Evolutionary conservation across 495 filamentous ascomycete genomes (phyloP).

Genomic region (Staphylotrichum longicolle): DNA sequence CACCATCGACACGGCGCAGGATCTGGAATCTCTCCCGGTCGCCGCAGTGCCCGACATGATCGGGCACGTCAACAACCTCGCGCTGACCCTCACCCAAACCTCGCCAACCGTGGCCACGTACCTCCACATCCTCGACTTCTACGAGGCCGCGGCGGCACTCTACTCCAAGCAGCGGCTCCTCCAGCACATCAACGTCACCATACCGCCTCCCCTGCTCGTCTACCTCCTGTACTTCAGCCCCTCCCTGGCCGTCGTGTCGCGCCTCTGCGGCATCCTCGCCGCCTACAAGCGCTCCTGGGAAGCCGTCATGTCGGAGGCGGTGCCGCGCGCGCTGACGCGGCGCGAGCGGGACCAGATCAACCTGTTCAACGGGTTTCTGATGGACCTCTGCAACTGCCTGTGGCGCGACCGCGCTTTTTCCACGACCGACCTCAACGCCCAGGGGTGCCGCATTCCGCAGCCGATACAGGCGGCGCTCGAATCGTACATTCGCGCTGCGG

Average conservation of each 20-base stretch:
- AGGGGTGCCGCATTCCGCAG: constrained; percentile 64
- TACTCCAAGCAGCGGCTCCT: constrained; percentile 54
- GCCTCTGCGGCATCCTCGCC: constrained; percentile 65
- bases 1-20: constrained; percentile 34
- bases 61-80: constrained; percentile 59
- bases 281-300: constrained; percentile 76
- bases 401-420: constrained; percentile 79
- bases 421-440: constrained; percentile 63
- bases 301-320: constrained; percentile 45
- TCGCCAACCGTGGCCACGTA: constrained; percentile 37
- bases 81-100: constrained; percentile 59
- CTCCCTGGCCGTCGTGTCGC: constrained; percentile 63
- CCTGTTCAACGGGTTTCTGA: constrained; percentile 80
- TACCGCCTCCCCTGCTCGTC: constrained; percentile 65
- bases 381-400: constrained; percentile 84
- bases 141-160: constrained; percentile 56
- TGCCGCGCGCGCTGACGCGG: constrained; percentile 29
- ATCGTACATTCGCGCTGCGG: constrained; percentile 42
- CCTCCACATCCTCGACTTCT: constrained; percentile 65
- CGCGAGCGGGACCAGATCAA: constrained; percentile 57
- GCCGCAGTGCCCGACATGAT: constrained; percentile 49
- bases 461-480: constrained; percentile 49
- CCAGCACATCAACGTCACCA: constrained; percentile 56
- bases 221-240: constrained; percentile 67
- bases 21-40: constrained; percentile 28